Percentiles rank a stretch among this genome's conserved stretches.
phyloP scores from a whole-genome alignment of 352 stramenopile genomes.

The Pilasporangium apinafurcum region DNA sequence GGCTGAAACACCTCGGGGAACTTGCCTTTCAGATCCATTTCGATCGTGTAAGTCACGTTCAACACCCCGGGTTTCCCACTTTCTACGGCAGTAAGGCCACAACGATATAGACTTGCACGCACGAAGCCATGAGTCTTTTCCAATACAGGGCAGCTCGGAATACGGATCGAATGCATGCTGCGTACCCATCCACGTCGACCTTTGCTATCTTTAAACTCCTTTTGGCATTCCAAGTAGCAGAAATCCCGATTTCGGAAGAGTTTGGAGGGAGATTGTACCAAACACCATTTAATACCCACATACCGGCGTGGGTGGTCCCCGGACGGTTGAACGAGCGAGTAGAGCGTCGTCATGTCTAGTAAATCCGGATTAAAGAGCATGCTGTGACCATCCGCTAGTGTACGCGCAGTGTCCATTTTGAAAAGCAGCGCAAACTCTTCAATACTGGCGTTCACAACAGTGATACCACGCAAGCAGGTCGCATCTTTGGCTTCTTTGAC shows the following conservation, averaged over 20 bases:
- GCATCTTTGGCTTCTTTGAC: conserved; percentile 27
- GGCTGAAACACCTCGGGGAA: conserved; percentile 67
- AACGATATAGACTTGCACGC: conserved; percentile 76
- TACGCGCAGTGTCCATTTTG: conserved; percentile 66
- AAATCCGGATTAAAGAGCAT: conserved; percentile 78
- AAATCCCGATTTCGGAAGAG: conserved; percentile 78
- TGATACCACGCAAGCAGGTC: conserved; percentile 58
- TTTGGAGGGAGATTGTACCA: conserved; percentile 60
- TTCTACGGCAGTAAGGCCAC: conserved; percentile 71
- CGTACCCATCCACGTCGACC: conserved; percentile 54
- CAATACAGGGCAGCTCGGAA: conserved; percentile 46
- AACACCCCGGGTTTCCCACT: conserved; percentile 66
- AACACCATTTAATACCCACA: conserved; percentile 79
- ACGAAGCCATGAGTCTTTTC: conserved; percentile 54
- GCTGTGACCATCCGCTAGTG: conserved; percentile 52
- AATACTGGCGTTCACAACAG: conserved; percentile 71
- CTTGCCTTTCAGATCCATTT: conserved; percentile 81
- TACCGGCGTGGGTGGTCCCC: conserved; percentile 66
- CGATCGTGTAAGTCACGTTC: conserved; percentile 76
- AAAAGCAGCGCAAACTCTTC: conserved; percentile 82
- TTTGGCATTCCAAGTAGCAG: conserved; percentile 82
- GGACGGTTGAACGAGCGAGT: conserved; percentile 64
- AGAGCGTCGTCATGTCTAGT: conserved; percentile 63
- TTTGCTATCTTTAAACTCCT: conserved; percentile 65
- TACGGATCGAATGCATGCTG: conserved; percentile 49